Base-by-base conservation (phyloP, 192 early-diverging fungal species). In the Backusella luteola region DNA sequence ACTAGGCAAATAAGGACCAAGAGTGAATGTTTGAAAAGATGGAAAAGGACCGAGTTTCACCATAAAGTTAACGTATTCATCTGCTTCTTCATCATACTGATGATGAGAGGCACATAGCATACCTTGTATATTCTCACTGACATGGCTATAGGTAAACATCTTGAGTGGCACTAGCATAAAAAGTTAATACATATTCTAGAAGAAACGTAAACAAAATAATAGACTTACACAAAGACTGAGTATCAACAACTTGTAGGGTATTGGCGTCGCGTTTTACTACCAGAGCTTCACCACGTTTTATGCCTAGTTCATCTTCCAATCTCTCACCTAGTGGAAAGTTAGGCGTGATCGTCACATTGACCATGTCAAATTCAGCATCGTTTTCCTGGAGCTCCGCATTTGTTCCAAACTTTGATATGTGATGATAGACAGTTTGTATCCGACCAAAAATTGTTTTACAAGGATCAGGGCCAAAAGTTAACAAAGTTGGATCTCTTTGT, bases 381-480 rank as follows among this genome's bases (percentile, higher is more conserved):
- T 6, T 9, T 23, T 83, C 82, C 46, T 75, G 73, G 6, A 71
- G 34, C 23, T 52, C 19, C 17, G 73, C 76, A 34, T 81, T 75
- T 9, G 56, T 49, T 1, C 69, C 73, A 71, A 81, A 75, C 15
- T 71, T 74, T 5, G 73, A 72, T 19, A 83, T 77, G 53, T 83
- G 82, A 34, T 74, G 76, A 35, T 71, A 77, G 26, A 83, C 78
- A 9, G 78, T 75, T 63, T 76, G 73, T 32, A 84, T 80, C 35
- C 79, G 67, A 34, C 79, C 79, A 71, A 80, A 78, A 23, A 80
- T 78, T 17, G 82, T 78, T 67, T 78, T 77, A 49, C 75, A 78
- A 2, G 79, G 76, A 72, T 84, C 79, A 44, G 78, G 82, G n/a
- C 82, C 82, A 80, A 84, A 84, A 1, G 79, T 80, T 26, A 84